A percentile compares a stretch with the other conserved stretches of the same genome.
Conservation (phyloP, 2,329 filamentous ascomycete genomes). For the Nemania sp. region DNA sequence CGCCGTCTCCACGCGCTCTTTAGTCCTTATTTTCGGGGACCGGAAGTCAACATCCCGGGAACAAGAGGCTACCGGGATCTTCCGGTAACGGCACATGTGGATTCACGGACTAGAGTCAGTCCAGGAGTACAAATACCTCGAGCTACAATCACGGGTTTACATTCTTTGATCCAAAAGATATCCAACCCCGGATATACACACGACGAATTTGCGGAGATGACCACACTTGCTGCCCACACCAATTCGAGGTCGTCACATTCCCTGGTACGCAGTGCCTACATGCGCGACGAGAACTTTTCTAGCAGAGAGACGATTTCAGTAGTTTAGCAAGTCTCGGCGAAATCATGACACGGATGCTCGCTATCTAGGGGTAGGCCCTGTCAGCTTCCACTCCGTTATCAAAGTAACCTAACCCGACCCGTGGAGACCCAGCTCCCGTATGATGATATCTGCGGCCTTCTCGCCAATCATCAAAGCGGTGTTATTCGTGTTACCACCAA, state of each 20-base stretch:
- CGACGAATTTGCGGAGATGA: background rate
- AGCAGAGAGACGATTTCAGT: background rate
- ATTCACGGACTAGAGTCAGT: background rate
- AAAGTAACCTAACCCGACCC: background rate
- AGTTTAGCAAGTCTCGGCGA: background rate
- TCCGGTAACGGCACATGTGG: background rate
- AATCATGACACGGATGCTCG: background rate
- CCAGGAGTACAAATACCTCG: constrained; percentile 12
- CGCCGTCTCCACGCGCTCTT: constrained; percentile 4
- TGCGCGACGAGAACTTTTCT: background rate
- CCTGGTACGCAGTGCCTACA: background rate
- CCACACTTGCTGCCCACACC: background rate
- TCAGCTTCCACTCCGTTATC: no score
- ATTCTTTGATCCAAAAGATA: background rate
- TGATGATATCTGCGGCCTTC: constrained; percentile 48
- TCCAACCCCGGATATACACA: background rate
- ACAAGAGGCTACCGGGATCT: constrained; percentile 10
- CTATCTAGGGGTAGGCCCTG: no score
- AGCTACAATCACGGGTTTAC: constrained; percentile 8
- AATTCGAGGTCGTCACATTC: background rate
- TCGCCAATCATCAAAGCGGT: constrained; percentile 54
- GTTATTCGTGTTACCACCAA: constrained; percentile 51
- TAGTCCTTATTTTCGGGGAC: constrained; percentile 3
- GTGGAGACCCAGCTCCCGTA: constrained; percentile 40
- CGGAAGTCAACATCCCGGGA: background rate